These are phyloP conservation scores for Fusarium citri DNA, from an alignment of 2,329 filamentous ascomycete species.

Conservation along the genomic window DNA sequence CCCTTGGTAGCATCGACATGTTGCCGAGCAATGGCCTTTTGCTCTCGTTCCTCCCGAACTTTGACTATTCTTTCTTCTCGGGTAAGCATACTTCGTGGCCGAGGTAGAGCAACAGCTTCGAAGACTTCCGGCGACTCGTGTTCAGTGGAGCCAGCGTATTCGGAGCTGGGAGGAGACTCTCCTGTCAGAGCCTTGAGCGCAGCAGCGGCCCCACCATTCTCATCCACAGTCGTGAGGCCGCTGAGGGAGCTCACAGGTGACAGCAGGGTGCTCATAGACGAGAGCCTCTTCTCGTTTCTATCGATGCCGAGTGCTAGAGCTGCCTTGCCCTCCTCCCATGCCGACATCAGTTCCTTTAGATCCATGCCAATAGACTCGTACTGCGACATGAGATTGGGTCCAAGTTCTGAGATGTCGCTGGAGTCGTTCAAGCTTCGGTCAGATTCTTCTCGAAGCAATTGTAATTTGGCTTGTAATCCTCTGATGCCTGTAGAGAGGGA, in stretches of 20 bases:
- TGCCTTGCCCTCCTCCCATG: slow-evolving; percentile 90
- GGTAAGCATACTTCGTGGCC: slow-evolving; percentile 77
- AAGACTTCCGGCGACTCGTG: slow-evolving; percentile 83
- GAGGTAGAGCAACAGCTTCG: slow-evolving; percentile 83
- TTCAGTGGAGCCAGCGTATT: slow-evolving; percentile 66
- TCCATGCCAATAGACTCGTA: slow-evolving; percentile 96
- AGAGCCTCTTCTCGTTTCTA: slow-evolving; percentile 78
- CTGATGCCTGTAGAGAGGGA: slow-evolving; percentile 91
- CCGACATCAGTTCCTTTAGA: slow-evolving; percentile 80
- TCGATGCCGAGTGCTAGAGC: slow-evolving; percentile 85
- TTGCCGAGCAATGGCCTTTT: slow-evolving; percentile 77
- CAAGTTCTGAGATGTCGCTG: slow-evolving; percentile 78
- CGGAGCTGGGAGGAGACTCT: slow-evolving; percentile 67
- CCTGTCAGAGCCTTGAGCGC: slow-evolving; percentile 85
- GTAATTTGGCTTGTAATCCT: slow-evolving; percentile 93
- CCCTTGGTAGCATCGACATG: slow-evolving; percentile 84
- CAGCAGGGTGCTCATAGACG: slow-evolving; percentile 68
- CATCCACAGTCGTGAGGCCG: slow-evolving; percentile 73
- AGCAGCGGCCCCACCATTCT: slow-evolving; percentile 59
- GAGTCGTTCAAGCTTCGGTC: slow-evolving; percentile 81
- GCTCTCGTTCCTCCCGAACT: slow-evolving; percentile 87
- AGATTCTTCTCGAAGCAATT: slow-evolving; percentile 89
- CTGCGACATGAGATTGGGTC: slow-evolving; percentile 82
- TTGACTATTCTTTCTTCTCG: slow-evolving; percentile 88
- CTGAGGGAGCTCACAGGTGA: slow-evolving; percentile 74